phyloP scores from a whole-genome alignment of 305 asterid species.

The Fraxinus xanthoxyloides region DNA sequence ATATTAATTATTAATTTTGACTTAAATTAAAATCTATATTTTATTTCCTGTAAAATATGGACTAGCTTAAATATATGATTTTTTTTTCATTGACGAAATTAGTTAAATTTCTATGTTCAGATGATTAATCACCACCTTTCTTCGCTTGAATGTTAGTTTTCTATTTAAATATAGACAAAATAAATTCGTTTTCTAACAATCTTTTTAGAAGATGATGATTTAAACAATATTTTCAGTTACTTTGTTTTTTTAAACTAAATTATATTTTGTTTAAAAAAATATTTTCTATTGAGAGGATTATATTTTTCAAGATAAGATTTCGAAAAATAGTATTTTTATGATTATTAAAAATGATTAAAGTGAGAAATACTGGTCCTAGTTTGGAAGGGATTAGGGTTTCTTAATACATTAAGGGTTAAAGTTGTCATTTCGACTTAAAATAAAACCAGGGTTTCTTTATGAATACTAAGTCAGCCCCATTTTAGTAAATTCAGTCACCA shows the following conservation, averaged over 20 bases:
- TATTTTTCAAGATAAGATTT: not conserved
- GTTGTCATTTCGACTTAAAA: not conserved
- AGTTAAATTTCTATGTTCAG: not conserved
- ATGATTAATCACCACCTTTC: not conserved
- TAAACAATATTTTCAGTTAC: not conserved
- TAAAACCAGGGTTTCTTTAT: not conserved
- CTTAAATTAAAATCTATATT: too few species aligned
- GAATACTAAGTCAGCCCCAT: not conserved
- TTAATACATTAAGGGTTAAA: not conserved
- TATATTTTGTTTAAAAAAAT: not conserved
- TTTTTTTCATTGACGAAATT: too few species aligned
- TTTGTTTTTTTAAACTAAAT: not conserved
- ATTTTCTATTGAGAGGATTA: not conserved
- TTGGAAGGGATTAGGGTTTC: not conserved
- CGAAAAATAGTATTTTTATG: not conserved
- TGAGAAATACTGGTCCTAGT: not conserved
- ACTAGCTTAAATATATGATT: too few species aligned
- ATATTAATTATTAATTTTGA: too few species aligned
- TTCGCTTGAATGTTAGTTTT: not conserved
- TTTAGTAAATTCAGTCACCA: not conserved
- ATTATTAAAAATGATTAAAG: not conserved
- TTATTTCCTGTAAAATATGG: too few species aligned
- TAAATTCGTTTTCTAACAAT: not conserved
- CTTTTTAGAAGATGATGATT: not conserved
- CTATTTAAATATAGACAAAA: not conserved